A percentile compares a stretch with the other conserved stretches of the same genome.
Evolutionary conservation across 2,329 filamentous ascomycete genomes (phyloP).

Genomic region (Beauveria medogensis): DNA sequence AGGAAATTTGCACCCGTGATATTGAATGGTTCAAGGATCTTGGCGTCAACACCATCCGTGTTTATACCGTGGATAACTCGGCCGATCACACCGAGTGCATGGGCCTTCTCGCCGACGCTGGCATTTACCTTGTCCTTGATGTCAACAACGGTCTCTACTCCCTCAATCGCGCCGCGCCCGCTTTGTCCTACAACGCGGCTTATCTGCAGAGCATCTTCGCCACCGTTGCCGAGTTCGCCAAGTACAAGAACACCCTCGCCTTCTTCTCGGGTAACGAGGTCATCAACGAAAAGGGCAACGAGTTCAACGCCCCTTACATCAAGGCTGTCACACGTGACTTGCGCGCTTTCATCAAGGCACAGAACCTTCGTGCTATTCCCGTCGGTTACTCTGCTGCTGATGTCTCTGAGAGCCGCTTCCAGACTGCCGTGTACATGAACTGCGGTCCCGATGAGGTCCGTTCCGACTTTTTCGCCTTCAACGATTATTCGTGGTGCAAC

Average conservation of each 20-base stretch:
- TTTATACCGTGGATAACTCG: conserved; percentile 89
- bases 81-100: conserved; percentile 78
- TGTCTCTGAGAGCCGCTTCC: conserved; percentile 73
- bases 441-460: conserved; percentile 78
- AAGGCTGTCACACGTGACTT: conserved; percentile 75
- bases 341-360: conserved; percentile 58
- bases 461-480: conserved; percentile 83
- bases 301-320: conserved; percentile 63
- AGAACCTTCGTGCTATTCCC: conserved; percentile 57
- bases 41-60: conserved; percentile 83
- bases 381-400: conserved; percentile 74
- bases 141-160: conserved; percentile 88
- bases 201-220: conserved; percentile 83
- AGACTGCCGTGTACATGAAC: conserved; percentile 90
- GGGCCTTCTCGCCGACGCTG: conserved; percentile 67
- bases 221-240: conserved; percentile 74
- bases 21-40: conserved; percentile 75
- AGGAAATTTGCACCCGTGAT: conserved; percentile 64
- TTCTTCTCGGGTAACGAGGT: conserved; percentile 82
- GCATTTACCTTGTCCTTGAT: conserved; percentile 87
- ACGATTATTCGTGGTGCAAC: conserved; percentile 84
- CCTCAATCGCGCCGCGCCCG: conserved; percentile 62
- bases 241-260: conserved; percentile 79
- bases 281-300: conserved; percentile 58
- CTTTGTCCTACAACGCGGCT: conserved; percentile 75